Evolutionary conservation across 371 early-diverging fungal genomes (phyloP).

Genomic region (Basidiobolus meristosporus): DNA sequence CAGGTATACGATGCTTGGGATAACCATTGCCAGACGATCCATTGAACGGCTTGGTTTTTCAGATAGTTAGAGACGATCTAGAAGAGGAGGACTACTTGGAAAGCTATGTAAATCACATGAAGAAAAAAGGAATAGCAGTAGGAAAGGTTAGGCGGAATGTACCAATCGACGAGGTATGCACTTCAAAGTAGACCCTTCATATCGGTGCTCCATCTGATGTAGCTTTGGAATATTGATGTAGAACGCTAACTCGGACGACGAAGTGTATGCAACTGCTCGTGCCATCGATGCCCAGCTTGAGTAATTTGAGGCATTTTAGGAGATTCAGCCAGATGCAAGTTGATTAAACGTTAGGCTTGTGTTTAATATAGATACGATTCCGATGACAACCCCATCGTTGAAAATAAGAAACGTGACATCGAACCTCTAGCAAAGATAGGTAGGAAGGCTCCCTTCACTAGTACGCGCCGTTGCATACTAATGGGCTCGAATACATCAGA

Average conservation of each 20-base stretch:
- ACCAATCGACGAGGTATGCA: background rate
- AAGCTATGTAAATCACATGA: constrained; percentile 57
- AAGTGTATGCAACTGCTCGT: constrained; percentile 69
- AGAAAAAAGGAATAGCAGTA: constrained; percentile 28
- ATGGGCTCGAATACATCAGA: constrained; percentile 22
- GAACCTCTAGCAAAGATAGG: constrained; percentile 9
- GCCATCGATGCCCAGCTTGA: constrained; percentile 35
- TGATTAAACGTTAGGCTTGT: background rate
- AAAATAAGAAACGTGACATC: constrained; percentile 8
- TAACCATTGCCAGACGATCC: background rate
- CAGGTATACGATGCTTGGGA: background rate
- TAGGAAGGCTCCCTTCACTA: too few species aligned
- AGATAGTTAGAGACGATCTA: constrained; percentile 39
- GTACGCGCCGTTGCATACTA: background rate
- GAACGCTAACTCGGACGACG: constrained; percentile 66
- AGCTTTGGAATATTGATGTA: constrained; percentile 5
- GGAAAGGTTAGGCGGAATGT: constrained; percentile 4
- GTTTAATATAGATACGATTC: constrained; percentile 4
- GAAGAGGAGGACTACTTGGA: constrained; percentile 70
- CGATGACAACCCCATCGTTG: constrained; percentile 6
- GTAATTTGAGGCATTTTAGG: constrained; percentile 6
- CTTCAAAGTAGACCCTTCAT: background rate
- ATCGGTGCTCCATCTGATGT: too few species aligned
- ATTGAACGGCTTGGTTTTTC: background rate
- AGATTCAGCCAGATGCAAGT: background rate